These are phyloP conservation scores for Vigna unguiculata DNA, from an alignment of 306 rosid genomes.

Conservation along the genomic window DNA sequence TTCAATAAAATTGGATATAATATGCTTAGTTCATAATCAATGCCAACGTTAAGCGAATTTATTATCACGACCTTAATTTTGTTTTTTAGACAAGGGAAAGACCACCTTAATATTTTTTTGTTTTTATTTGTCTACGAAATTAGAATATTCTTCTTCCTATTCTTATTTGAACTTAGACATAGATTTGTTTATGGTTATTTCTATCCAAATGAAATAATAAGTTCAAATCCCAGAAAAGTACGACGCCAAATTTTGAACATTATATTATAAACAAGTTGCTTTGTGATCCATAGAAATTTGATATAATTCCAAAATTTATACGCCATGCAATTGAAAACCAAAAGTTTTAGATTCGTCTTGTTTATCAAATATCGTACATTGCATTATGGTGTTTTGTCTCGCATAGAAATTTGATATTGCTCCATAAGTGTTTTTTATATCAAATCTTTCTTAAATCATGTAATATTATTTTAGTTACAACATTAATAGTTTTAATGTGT, in stretches of 20 bases:
- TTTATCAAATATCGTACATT: background rate
- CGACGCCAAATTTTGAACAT: background rate
- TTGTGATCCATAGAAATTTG: background rate
- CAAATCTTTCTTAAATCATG: no score
- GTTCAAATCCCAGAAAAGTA: conserved; percentile 25
- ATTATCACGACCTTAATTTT: conserved; percentile 1
- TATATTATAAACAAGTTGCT: conserved; percentile 25
- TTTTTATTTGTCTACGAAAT: conserved; percentile 25
- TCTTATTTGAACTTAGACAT: background rate
- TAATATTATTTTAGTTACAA: no score
- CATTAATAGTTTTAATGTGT: no score
- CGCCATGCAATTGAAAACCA: conserved; percentile 13
- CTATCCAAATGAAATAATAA: conserved; percentile 20
- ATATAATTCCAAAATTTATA: conserved; percentile 30
- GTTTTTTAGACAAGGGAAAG: conserved; percentile 14
- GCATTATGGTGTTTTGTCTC: no score
- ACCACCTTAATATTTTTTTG: background rate
- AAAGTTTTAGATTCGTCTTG: background rate
- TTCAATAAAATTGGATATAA: background rate
- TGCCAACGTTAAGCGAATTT: background rate
- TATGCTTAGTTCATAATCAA: conserved; percentile 26
- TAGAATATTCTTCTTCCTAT: conserved; percentile 31
- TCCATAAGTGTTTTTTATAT: no score
- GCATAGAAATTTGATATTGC: no score
- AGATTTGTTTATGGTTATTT: background rate